Base-by-base conservation (phyloP, 2,329 filamentous ascomycete species). In the Exophiala xenobiotica region DNA sequence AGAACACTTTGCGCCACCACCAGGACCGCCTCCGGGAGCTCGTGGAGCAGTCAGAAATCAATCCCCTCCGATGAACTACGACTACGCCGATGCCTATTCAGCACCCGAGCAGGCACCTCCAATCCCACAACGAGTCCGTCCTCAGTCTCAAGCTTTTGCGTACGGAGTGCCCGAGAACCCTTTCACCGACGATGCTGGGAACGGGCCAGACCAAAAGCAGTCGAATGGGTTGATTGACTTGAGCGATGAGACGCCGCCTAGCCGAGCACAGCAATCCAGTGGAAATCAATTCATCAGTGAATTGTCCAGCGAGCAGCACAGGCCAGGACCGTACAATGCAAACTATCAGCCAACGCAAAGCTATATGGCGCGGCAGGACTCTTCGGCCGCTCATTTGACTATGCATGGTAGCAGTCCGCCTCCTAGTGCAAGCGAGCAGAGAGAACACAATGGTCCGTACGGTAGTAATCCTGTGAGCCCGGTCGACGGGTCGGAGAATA, bases 161-260 rank as follows among this genome's bases (percentile, higher is more conserved):
- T 58, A 59, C 38, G 58, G 52, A 6, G 54, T 59, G 1, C 43
- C 51, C 6, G 60, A 62, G 11, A 61, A 62, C 40, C 60, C 60
- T 2, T 62, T 62, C 43, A 48, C 56, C 27, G 60, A 62, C 33
- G 58, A 61, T 42, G 53, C 50, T 49, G 54, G 51, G 19, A 37
- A 54, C 3, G 46, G 26, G 11, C 33, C 51, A 3, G 23, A 20
- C 9, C 43, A 38, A 16, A 35, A 54, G 29, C 47, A 46, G 39
- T 43, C 49, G 9, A 39, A 49, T 41, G 43, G 50, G 23, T 48
- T 55, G 29, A 60, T 60, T 44, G 52, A 54, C 22, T 49, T 51
- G 7, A 45, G 27, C 18, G 45, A 51, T 18, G 40, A 50, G 14
- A 51, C 50, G 40, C 50, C 58, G 26, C 50, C 60, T 4, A 40